These are phyloP conservation scores for Saksenaea vasiformis DNA, from an alignment of 371 early-diverging fungal species.

Conservation along the genomic window DNA sequence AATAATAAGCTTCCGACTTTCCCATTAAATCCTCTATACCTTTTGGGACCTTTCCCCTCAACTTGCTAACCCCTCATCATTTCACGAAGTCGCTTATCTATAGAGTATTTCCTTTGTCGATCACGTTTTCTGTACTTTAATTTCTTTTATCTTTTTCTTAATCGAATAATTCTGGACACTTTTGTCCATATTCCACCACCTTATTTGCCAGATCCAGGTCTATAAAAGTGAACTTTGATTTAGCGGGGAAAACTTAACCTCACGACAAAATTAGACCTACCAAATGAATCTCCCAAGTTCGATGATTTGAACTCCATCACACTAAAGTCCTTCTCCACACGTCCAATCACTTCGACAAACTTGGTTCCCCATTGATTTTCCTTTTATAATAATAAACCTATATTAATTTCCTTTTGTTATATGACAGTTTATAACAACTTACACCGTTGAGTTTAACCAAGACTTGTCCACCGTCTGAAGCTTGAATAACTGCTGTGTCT, in stretches of 20 bases:
- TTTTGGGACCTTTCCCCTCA: neutral
- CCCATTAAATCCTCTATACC: neutral
- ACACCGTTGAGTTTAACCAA: slow-evolving; percentile 54
- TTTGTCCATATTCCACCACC: slow-evolving; percentile 43
- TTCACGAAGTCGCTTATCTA: neutral
- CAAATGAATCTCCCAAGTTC: slow-evolving; percentile 40
- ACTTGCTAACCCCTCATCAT: neutral
- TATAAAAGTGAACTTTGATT: slow-evolving; percentile 9
- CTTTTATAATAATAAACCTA: slow-evolving; percentile 17
- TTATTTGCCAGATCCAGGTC: slow-evolving; percentile 48
- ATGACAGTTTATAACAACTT: slow-evolving; percentile 27
- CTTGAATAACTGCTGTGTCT: slow-evolving; percentile 51
- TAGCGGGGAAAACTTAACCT: neutral
- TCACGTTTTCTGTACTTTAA: neutral
- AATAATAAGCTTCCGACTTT: neutral
- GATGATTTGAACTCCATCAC: slow-evolving; percentile 43
- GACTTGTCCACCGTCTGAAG: slow-evolving; percentile 55
- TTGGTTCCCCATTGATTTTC: slow-evolving; percentile 45
- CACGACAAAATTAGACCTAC: slow-evolving; percentile 19
- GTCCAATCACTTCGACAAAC: slow-evolving; percentile 51
- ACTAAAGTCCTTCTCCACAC: slow-evolving; percentile 36
- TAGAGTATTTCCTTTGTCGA: neutral
- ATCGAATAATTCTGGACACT: slow-evolving; percentile 45
- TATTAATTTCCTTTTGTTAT: too few relatives aligned
- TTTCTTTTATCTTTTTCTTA: slow-evolving; percentile 13